Conservation (phyloP, 2,329 filamentous ascomycete genomes). For the Ceratocystis lukuohia region DNA sequence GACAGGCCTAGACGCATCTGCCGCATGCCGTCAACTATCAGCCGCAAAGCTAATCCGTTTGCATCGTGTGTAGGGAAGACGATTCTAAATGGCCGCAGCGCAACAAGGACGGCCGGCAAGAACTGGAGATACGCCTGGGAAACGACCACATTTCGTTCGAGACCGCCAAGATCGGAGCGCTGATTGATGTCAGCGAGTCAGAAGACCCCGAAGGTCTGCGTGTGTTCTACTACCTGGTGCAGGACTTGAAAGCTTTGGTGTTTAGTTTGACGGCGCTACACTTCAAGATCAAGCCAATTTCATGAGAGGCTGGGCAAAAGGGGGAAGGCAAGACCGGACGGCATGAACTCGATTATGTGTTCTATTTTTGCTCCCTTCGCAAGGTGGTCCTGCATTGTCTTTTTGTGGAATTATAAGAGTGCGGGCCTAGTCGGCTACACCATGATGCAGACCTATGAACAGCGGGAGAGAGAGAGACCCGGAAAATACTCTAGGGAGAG, state of each 20-base stretch:
- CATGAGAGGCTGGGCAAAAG: neutral
- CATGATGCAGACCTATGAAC: too few species aligned
- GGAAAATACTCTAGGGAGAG: too few species aligned
- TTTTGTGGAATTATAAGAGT: too few species aligned
- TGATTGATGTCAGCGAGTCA: slow-evolving; percentile 93
- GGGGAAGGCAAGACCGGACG: neutral
- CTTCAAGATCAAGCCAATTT: slow-evolving; percentile 87
- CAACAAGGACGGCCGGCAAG: slow-evolving; percentile 96
- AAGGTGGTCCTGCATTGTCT: too few species aligned
- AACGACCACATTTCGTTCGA: slow-evolving; percentile 97
- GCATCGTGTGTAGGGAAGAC: slow-evolving; percentile 58
- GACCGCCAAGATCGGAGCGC: slow-evolving; percentile 95
- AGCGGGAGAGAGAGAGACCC: too few species aligned
- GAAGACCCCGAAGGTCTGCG: slow-evolving; percentile 89
- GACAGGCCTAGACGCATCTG: neutral
- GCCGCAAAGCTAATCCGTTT: neutral
- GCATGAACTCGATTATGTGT: too few species aligned
- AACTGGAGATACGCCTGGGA: slow-evolving; percentile 85
- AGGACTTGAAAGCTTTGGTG: slow-evolving; percentile 90
- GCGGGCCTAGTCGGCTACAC: too few species aligned
- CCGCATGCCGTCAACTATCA: neutral
- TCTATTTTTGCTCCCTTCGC: too few species aligned
- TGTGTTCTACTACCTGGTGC: slow-evolving; percentile 97
- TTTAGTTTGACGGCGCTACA: slow-evolving; percentile 94
- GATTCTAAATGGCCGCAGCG: slow-evolving; percentile 98